phyloP scores from a whole-genome alignment of 805 yeast genomes.

The Zygoascus bituminiphila region DNA sequence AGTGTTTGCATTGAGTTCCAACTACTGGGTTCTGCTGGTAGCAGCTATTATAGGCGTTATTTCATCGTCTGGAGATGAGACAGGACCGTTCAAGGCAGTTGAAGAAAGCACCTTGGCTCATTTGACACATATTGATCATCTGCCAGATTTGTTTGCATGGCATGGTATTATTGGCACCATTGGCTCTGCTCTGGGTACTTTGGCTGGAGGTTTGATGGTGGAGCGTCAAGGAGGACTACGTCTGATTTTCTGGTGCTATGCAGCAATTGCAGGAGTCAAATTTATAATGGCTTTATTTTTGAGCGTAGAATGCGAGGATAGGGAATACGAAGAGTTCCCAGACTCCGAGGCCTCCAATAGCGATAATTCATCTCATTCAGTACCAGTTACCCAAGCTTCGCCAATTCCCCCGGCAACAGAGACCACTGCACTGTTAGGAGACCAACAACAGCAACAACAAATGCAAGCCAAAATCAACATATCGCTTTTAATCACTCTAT shows the following conservation, averaged over 20 bases:
- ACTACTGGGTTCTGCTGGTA: slow-evolving; percentile 45
- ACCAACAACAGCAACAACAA: too few relatives aligned
- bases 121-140: slow-evolving; percentile 37
- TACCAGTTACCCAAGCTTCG: too few relatives aligned
- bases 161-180: slow-evolving; percentile 60
- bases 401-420: too few relatives aligned
- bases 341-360: too few relatives aligned
- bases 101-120: slow-evolving; percentile 82
- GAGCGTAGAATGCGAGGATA: slow-evolving; percentile 37
- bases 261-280: slow-evolving; percentile 44
- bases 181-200: slow-evolving; percentile 70
- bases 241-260: slow-evolving; percentile 47
- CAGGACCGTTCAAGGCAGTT: slow-evolving; percentile 81
- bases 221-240: slow-evolving; percentile 28
- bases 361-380: too few relatives aligned
- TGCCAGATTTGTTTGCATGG: slow-evolving; percentile 69
- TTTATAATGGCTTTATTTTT: slow-evolving; percentile 37
- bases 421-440: too few relatives aligned
- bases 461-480: not conserved
- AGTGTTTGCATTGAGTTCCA: slow-evolving; percentile 49
- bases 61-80: slow-evolving; percentile 83
- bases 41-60: slow-evolving; percentile 83
- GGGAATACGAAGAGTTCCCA: not conserved
- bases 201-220: slow-evolving; percentile 44
- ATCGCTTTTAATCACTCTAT: slow-evolving; percentile 13